Evolutionary conservation across 2,329 filamentous ascomycete genomes (phyloP), one percentile per base, ranked within the genome.

Genomic region (Emericellopsis cladophorae): DNA sequence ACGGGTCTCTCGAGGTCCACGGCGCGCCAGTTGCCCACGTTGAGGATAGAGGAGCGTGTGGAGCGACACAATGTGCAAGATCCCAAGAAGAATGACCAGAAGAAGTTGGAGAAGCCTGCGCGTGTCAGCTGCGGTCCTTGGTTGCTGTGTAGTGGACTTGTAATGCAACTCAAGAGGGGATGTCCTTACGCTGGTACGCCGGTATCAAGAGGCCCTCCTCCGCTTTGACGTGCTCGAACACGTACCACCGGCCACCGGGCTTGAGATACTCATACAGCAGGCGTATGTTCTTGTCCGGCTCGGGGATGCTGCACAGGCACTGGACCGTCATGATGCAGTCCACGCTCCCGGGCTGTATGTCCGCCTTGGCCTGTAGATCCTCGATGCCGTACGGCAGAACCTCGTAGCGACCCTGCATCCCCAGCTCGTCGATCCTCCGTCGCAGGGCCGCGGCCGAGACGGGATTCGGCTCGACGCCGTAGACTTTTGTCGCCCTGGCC

Each of bases 381-480:
- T 83, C 70, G 36, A 82, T 74, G 3, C 79, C 79, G 5, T 74
- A 66, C 2, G 76, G 75, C 8, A 80, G 66, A 43, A 82, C 68
- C 52, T 76, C 68, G 53, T 83, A 84, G 6, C 70, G 56, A 39
- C 62, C 71, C 8, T 66, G 60, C 4, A 84, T 56, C 0, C 74
- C 76, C 1, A 72, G 65, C 2, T 66, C 64, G 8, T 56, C 52
- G 4, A 79, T 64, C 18, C 65, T 66, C 31, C 54, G 50, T 2
- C 61, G 56, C 40, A 84, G 58, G 6, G 55, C 55, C 0, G 53
- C 54, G 46, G 79, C 72, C 41, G 74, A 70, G 29, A 62, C 65
- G 0, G 53, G 41, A 52, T 81, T 82, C 4, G 79, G 79, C 58
- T 84, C 79, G 5, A 83, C 67, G 42, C 78, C 79, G 49, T 75